Evolutionary conservation across 2,329 filamentous ascomycete species (phyloP).

Genomic region (Venturia aucupariae): DNA sequence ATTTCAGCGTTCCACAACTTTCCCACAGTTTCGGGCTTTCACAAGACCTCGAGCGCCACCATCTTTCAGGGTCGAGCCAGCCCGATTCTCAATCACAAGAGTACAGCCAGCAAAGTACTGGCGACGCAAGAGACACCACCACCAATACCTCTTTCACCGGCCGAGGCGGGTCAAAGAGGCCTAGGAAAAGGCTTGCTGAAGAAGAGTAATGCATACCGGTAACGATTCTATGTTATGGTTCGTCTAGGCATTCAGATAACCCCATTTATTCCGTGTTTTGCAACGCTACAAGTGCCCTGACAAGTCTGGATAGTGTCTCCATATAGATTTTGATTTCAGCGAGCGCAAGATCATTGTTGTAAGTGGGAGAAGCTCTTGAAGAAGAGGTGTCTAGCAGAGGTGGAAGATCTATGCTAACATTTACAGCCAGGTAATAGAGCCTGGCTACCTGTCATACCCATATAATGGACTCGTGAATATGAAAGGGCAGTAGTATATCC

Average conservation of each 20-base stretch:
- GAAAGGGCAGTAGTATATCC: no score
- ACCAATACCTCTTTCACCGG: slow-evolving; percentile 15
- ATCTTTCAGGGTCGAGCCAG: slow-evolving; percentile 15
- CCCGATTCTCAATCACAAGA: slow-evolving; percentile 14
- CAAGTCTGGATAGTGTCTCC: background rate
- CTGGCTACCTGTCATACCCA: no score
- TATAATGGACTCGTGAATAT: no score
- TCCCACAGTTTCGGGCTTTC: slow-evolving; percentile 15
- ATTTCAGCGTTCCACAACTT: slow-evolving; percentile 15
- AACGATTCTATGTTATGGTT: background rate
- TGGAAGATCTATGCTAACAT: no score
- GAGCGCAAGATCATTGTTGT: background rate
- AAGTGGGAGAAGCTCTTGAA: no score
- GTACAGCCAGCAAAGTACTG: slow-evolving; percentile 14
- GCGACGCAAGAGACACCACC: slow-evolving; percentile 12
- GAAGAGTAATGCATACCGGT: background rate
- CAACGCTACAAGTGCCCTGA: background rate
- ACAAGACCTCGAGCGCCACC: slow-evolving; percentile 14
- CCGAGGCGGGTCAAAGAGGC: slow-evolving; percentile 15
- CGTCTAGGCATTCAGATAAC: background rate
- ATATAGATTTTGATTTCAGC: background rate
- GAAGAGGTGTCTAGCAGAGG: no score
- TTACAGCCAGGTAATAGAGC: no score
- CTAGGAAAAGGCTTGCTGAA: slow-evolving; percentile 14
- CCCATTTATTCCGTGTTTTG: background rate